Conservation (phyloP, 75 land plant species). For the Picea glauca region DNA sequence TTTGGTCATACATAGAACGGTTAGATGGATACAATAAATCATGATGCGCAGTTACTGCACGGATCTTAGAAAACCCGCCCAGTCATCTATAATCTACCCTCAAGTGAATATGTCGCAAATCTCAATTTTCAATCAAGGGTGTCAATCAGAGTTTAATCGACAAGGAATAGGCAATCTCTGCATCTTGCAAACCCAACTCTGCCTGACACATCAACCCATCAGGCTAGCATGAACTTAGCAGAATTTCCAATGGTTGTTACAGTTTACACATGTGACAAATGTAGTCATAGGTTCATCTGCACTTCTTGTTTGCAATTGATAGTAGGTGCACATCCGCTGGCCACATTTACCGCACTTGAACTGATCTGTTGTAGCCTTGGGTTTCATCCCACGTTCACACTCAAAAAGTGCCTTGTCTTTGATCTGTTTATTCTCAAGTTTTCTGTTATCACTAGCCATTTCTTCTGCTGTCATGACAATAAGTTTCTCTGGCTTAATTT, state of each 20-base stretch:
- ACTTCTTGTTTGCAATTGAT: slow-evolving; percentile 91
- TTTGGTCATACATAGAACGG: too few species aligned
- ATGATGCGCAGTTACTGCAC: too few species aligned
- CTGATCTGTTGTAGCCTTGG: slow-evolving; percentile 76
- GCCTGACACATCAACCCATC: not conserved
- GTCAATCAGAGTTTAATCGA: too few species aligned
- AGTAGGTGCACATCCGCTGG: slow-evolving; percentile 75
- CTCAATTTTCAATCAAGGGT: too few species aligned
- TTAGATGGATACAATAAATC: too few species aligned
- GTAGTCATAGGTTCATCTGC: slow-evolving; percentile 99
- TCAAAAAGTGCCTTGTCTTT: slow-evolving; percentile 89
- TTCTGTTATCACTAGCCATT: slow-evolving; percentile 91
- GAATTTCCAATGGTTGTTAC: slow-evolving; percentile 94
- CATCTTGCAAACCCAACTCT: not conserved
- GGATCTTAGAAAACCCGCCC: too few species aligned
- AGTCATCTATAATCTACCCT: too few species aligned
- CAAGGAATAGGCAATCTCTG: not conserved
- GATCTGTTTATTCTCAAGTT: slow-evolving; percentile 57
- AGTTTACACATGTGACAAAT: slow-evolving; percentile 88
- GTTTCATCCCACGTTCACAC: slow-evolving; percentile 64
- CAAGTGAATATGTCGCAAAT: too few species aligned
- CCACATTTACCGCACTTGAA: slow-evolving; percentile 86
- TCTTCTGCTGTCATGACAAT: slow-evolving; percentile 59
- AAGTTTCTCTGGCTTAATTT: slow-evolving; percentile 59
- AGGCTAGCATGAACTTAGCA: slow-evolving; percentile 29